A percentile compares a stretch with the other conserved stretches of the same genome.
Conservation (phyloP, 2,329 filamentous ascomycete genomes). For the Trichoderma oligosporum region DNA sequence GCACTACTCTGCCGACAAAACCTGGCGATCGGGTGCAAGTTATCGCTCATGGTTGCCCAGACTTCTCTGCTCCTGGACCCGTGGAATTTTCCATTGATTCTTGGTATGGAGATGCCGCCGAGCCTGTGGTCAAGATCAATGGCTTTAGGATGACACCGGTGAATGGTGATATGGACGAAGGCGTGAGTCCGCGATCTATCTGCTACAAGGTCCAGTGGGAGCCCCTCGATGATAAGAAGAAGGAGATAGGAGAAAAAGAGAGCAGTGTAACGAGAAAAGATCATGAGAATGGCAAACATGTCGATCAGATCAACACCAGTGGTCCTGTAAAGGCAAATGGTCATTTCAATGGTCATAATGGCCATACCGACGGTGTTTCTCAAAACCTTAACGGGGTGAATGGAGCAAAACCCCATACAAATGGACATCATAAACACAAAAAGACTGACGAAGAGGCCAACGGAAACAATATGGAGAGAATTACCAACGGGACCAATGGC, state of each 20-base stretch:
- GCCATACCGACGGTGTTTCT: neutral
- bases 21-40: slow-evolving; percentile 30
- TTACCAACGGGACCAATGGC: neutral
- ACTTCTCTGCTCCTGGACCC: slow-evolving; percentile 26
- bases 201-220: slow-evolving; percentile 48
- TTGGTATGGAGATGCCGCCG: slow-evolving; percentile 26
- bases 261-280: neutral
- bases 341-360: slow-evolving; percentile 17
- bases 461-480: neutral
- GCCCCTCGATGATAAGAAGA: slow-evolving; percentile 28
- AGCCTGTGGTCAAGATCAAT: slow-evolving; percentile 36
- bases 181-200: slow-evolving; percentile 28
- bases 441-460: neutral
- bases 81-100: slow-evolving; percentile 36
- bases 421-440: neutral
- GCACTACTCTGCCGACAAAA: slow-evolving; percentile 24
- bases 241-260: neutral
- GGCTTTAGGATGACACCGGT: slow-evolving; percentile 42
- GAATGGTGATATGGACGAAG: slow-evolving; percentile 31
- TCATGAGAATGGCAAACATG: neutral
- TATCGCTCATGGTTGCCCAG: slow-evolving; percentile 27
- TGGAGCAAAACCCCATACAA: neutral
- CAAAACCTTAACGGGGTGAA: neutral
- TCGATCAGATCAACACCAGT: neutral
- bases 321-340: neutral